A percentile compares a stretch with the other conserved stretches of the same genome.
These are phyloP conservation scores for Exidia glandulosa DNA, from an alignment of 768 basidiomycete genomes.

Conservation along the genomic window DNA sequence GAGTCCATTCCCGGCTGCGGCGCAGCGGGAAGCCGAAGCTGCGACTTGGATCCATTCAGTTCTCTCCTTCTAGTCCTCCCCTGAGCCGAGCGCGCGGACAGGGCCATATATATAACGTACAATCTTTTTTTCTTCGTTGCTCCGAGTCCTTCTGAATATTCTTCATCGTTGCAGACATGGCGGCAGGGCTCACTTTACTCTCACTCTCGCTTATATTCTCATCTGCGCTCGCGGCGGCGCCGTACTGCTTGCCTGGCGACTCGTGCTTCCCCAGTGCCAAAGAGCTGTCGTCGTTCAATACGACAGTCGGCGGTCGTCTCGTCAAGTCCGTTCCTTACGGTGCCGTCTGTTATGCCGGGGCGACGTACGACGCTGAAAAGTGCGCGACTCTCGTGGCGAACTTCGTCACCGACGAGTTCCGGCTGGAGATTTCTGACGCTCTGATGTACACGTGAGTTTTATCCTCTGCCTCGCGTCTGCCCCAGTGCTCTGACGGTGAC, in stretches of 20 bases:
- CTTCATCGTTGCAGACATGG: not conserved
- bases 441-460: not conserved
- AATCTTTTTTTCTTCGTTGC: too few relatives aligned
- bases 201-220: not conserved
- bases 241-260: not conserved
- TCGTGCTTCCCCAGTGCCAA: not conserved
- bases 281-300: not conserved
- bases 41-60: too few relatives aligned
- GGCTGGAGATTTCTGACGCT: not conserved
- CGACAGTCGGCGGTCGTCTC: not conserved
- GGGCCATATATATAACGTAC: too few relatives aligned
- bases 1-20: too few relatives aligned
- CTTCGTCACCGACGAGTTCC: not conserved
- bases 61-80: too few relatives aligned
- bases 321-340: not conserved
- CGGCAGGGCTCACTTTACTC: not conserved
- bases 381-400: not conserved
- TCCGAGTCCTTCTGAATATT: not conserved
- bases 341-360: not conserved
- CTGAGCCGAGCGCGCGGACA: too few relatives aligned
- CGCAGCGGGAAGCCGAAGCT: too few relatives aligned
- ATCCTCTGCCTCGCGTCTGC: not conserved
- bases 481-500: not conserved
- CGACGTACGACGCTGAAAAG: not conserved
- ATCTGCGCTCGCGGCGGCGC: not conserved